Base-by-base conservation (phyloP, 2,329 filamentous ascomycete genomes). In the Mycosphaerella sp. region DNA sequence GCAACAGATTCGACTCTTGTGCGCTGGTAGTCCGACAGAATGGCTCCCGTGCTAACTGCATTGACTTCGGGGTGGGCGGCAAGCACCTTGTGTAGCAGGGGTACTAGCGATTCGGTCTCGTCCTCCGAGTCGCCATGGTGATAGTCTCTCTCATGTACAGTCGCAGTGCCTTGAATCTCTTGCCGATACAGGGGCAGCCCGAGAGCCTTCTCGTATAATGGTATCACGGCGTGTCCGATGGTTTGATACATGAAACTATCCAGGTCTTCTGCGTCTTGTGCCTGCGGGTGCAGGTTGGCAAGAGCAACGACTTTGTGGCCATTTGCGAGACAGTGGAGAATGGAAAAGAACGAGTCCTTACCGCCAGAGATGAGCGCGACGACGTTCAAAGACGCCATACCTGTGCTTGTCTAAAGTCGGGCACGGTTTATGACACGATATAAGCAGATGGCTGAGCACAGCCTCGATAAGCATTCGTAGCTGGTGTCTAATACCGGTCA, bases 161-260 rank as follows among this genome's bases (percentile, higher is more conserved):
- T 78, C 0, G 89, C 86, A 4, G 73, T 75, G 40, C 92, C 93
- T 1, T 71, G 68, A 62, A 97, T 96, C 50, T 82, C 76, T 62
- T 85, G 81, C 17, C 93, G 84, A 71, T 93, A 96, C 1, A 98
- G 78, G 23, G 92, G 92, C 34, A 97, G 77, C 0, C 79, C 83
- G 1, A 95, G 83, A 34, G 89, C 90, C 45, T 80, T 72, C 56
- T 85, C 84, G 69, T 96, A 97, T 12, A 95, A 79, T 2, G 91
- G 89, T 54, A 97, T 85, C 14, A 96, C 76, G 54, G 83, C 80
- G 72, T 97, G 89, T 10, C 93, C 93, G 56, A 96, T 88, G 2
- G 93, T 98, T 76, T 98, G 93, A 76, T 97, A 98, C 93, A 98
- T 98, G 83, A 93, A 97, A 74, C 91, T 96, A 72, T 98, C 89